phyloP scores from a whole-genome alignment of 2,329 filamentous ascomycete species.

The Mycocentrospora acerina region DNA sequence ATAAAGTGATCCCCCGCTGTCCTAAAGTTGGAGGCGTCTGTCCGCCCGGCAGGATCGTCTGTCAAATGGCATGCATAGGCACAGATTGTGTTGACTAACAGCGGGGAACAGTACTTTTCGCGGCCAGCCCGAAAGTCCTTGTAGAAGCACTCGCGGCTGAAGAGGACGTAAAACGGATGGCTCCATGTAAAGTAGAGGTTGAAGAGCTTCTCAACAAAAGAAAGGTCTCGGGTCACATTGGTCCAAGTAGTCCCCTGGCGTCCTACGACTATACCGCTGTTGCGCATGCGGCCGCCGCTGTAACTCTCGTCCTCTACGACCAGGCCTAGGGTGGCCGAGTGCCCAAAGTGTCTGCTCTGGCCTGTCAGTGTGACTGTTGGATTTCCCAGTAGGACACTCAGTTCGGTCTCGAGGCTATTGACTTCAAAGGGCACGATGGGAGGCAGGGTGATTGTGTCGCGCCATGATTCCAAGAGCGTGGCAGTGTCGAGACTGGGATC shows the following conservation, averaged over 20 bases:
- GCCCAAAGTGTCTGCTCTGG: constrained; percentile 40
- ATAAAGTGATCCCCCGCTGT: constrained; percentile 76
- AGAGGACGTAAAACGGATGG: constrained; percentile 73
- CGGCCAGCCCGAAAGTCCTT: constrained; percentile 64
- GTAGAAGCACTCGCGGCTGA: constrained; percentile 71
- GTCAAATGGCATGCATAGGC: constrained; percentile 70
- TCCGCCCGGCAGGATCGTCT: constrained; percentile 62
- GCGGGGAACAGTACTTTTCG: constrained; percentile 66
- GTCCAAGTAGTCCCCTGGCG: constrained; percentile 56
- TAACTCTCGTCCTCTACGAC: constrained; percentile 40
- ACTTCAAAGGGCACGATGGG: constrained; percentile 22
- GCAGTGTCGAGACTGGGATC: constrained; percentile 44
- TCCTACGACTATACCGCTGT: constrained; percentile 12
- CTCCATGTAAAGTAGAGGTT: constrained; percentile 69
- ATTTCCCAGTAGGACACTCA: constrained; percentile 41
- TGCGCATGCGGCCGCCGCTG: constrained; percentile 15
- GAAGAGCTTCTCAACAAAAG: constrained; percentile 64
- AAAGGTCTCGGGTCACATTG: constrained; percentile 57
- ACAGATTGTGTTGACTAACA: constrained; percentile 66
- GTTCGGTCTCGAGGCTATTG: constrained; percentile 37
- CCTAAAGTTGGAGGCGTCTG: constrained; percentile 61
- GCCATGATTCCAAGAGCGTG: constrained; percentile 44
- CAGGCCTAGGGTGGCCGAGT: constrained; percentile 41
- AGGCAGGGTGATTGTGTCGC: constrained; percentile 42
- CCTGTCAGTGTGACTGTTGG: constrained; percentile 35